Percentiles rank a stretch among this genome's conserved stretches.
Evolutionary conservation across 805 yeast species (phyloP).

Genomic region (Cyberlindnera sargentensis): DNA sequence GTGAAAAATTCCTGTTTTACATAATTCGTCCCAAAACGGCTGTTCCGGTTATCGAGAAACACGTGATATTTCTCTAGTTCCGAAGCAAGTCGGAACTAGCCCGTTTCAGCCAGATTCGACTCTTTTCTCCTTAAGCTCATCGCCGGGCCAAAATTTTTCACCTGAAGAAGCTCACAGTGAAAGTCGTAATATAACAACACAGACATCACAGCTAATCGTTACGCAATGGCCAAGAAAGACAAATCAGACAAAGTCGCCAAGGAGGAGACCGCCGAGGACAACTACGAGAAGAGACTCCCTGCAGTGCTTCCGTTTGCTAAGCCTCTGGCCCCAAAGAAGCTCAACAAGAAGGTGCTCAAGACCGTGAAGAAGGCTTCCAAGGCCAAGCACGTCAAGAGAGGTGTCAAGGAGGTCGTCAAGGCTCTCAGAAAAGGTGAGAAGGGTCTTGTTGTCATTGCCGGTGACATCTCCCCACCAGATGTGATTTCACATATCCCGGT

Average conservation of each 20-base stretch:
- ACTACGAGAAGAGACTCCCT: slow-evolving; percentile 87
- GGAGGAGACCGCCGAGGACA: slow-evolving; percentile 47
- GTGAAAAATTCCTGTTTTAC: too few relatives aligned
- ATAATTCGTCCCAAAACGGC: not conserved
- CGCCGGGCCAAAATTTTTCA: too few relatives aligned
- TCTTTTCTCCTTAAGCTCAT: too few relatives aligned
- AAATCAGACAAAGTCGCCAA: slow-evolving; percentile 24
- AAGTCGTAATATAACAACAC: too few relatives aligned
- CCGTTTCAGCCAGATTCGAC: too few relatives aligned
- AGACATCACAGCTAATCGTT: not conserved
- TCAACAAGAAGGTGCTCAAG: slow-evolving; percentile 91
- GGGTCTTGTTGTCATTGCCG: slow-evolving; percentile 94
- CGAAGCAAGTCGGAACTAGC: too few relatives aligned
- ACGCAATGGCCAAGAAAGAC: slow-evolving; percentile 39
- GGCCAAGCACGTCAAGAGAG: slow-evolving; percentile 97
- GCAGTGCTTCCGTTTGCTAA: slow-evolving; percentile 88
- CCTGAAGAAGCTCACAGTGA: too few relatives aligned
- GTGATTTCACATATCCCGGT: slow-evolving; percentile 97
- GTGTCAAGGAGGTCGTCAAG: slow-evolving; percentile 98
- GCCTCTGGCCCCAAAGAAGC: slow-evolving; percentile 93
- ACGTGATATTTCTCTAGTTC: too few relatives aligned
- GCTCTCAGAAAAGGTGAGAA: slow-evolving; percentile 97
- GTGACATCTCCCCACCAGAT: slow-evolving; percentile 96
- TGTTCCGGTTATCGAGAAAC: not conserved
- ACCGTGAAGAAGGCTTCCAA: slow-evolving; percentile 97